A percentile compares a stretch with the other conserved stretches of the same genome.
phyloP scores from a whole-genome alignment of 331 rosid genomes.

The Ulmus americana region DNA sequence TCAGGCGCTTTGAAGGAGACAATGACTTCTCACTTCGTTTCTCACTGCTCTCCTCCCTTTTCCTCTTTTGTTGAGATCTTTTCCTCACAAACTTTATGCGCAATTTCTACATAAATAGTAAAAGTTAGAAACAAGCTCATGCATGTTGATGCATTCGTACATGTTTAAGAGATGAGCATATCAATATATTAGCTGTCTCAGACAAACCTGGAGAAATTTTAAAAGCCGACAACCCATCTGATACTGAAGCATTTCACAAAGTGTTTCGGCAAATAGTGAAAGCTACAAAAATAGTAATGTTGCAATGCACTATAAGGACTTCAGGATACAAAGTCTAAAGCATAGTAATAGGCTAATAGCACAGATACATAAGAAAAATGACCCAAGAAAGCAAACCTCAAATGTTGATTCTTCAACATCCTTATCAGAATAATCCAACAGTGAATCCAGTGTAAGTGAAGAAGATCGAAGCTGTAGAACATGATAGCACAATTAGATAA shows the following conservation, averaged over 20 bases:
- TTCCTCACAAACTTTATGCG: conserved; percentile 60
- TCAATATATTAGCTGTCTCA: neutral
- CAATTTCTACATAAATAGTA: conserved; percentile 43
- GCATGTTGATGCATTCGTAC: conserved; percentile 6
- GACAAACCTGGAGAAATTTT: conserved; percentile 80
- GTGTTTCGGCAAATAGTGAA: conserved; percentile 83
- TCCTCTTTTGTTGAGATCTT: conserved; percentile 82
- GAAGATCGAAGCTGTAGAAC: conserved; percentile 60
- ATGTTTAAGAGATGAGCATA: conserved; percentile 10
- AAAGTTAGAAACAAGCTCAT: neutral
- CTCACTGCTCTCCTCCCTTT: conserved; percentile 48
- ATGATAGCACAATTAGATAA: conserved; percentile 19
- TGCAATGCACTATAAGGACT: conserved; percentile 11
- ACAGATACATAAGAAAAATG: neutral
- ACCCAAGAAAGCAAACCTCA: conserved; percentile 56
- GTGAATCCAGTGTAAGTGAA: conserved; percentile 74
- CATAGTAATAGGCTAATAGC: neutral
- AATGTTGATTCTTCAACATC: conserved; percentile 85
- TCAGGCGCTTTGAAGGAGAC: conserved; percentile 48
- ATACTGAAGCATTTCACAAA: conserved; percentile 93
- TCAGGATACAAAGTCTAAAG: neutral
- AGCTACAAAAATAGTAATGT: conserved; percentile 46
- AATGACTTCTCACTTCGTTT: conserved; percentile 33
- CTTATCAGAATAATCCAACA: conserved; percentile 84
- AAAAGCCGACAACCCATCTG: conserved; percentile 83